A percentile compares a stretch with the other conserved stretches of the same genome.
phyloP scores from a whole-genome alignment of 306 rosid species.

The Urtica urens region DNA sequence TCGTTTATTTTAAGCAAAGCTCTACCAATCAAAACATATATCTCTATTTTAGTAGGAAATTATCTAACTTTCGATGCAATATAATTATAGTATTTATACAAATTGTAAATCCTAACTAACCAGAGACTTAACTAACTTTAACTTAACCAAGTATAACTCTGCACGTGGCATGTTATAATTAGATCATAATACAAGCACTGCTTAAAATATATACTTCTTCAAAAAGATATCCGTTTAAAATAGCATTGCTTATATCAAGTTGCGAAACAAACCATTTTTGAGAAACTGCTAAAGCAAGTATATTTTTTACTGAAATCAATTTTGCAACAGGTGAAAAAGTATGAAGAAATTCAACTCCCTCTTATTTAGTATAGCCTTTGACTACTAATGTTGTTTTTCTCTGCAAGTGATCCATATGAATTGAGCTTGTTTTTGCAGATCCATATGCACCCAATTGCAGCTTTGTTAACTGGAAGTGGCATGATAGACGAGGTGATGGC shows the following conservation, averaged over 20 bases:
- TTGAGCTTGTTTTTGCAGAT: background rate
- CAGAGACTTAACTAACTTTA: too few species aligned
- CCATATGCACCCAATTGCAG: background rate
- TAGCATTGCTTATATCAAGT: background rate
- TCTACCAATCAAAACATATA: too few species aligned
- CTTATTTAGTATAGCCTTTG: background rate
- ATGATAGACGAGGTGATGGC: background rate
- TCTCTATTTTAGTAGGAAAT: too few species aligned
- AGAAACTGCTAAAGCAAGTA: background rate
- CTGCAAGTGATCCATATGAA: background rate
- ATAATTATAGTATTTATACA: too few species aligned
- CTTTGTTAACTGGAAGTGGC: background rate
- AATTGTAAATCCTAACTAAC: too few species aligned
- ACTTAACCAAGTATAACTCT: too few species aligned
- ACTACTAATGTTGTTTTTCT: background rate
- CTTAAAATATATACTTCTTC: slow-evolving; percentile 3
- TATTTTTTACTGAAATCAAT: background rate
- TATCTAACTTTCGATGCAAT: too few species aligned
- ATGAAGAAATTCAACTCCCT: background rate
- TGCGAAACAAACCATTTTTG: background rate
- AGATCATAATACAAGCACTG: too few species aligned
- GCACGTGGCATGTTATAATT: too few species aligned
- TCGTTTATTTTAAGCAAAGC: too few species aligned
- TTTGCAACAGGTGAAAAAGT: slow-evolving; percentile 1
- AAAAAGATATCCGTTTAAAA: background rate